Base-by-base conservation (phyloP, 495 filamentous ascomycete genomes). In the Aspergillus carlsbadensis region DNA sequence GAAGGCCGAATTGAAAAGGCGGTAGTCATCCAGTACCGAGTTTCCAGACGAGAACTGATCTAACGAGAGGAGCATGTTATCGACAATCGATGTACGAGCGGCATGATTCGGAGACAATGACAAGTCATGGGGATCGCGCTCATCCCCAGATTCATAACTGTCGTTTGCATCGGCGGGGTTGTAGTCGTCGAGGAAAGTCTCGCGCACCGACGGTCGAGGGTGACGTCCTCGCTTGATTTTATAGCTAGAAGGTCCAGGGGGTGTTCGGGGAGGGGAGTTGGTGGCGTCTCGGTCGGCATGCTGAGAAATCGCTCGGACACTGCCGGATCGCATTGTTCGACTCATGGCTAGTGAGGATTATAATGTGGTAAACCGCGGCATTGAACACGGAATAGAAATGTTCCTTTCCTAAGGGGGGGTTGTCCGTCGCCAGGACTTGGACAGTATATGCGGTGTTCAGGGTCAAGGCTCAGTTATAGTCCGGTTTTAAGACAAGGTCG, bases 41-140 rank as follows among this genome's bases (percentile, higher is more conserved):
- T 71, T 64, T 10, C 63, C 80, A 5, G 81, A 78, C 54, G 80
- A 82, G 65, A 91, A 82, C 73, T 90, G 87, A 70, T 95, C 91
- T 55, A 97, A 82, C 15, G 92, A 96, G 29, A 92, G 80, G 11
- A 97, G 82, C 84, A 97, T 91, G 64, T 96, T 92, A 69, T 92
- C 89, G 40, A 97, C 88, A 43, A 97, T 84, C 20, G 92, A 96
- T 61, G 91, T 89, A 46, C 92, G 84, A 24, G 86, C 86, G 58
- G 87, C 84, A 66, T 91, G 86, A 53, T 86, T 78, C 45, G 87
- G 78, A 7, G 87, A 84, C 47, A 96, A 75, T 31, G 90, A 91
- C 46, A 96, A 77, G 70, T 96, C 92, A 75, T 96, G 92, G 22
- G 92, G 93, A 67, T 96, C 91, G 45, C 87, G 82, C 52, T 78